These are phyloP conservation scores for Xylaria sp. DNA, from an alignment of 2,329 filamentous ascomycete genomes.

Conservation along the genomic window DNA sequence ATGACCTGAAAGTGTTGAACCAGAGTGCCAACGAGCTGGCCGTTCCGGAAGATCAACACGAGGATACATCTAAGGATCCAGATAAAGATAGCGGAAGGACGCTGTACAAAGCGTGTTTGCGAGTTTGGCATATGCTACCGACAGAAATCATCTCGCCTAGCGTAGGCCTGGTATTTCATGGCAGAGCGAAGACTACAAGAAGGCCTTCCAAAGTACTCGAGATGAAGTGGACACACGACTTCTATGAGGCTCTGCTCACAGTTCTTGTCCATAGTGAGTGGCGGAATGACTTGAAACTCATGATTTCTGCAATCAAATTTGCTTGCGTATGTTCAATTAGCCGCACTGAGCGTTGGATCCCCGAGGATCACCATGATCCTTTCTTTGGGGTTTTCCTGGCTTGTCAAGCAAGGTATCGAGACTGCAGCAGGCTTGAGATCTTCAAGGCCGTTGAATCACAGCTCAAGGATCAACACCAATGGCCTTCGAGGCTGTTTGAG, in stretches of 20 bases:
- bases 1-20: background rate
- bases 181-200: fast-evolving
- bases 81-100: background rate
- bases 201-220: background rate
- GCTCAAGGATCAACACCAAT: background rate
- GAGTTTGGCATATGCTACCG: slow-evolving; percentile 1
- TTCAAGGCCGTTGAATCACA: background rate
- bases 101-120: slow-evolving; percentile 3
- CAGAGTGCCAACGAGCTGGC: background rate
- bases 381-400: background rate
- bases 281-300: background rate
- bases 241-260: background rate
- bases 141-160: slow-evolving; percentile 4
- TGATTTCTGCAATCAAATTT: slow-evolving; percentile 12
- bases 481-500: background rate
- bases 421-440: background rate
- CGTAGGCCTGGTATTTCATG: background rate
- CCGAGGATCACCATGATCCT: slow-evolving; percentile 1
- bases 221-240: background rate
- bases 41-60: background rate
- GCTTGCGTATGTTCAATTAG: background rate
- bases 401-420: background rate
- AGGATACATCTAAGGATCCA: background rate
- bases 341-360: slow-evolving; percentile 1
- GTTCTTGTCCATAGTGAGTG: background rate